Base-by-base conservation (phyloP, 768 basidiomycete species). In the Pulveroboletus frians region DNA sequence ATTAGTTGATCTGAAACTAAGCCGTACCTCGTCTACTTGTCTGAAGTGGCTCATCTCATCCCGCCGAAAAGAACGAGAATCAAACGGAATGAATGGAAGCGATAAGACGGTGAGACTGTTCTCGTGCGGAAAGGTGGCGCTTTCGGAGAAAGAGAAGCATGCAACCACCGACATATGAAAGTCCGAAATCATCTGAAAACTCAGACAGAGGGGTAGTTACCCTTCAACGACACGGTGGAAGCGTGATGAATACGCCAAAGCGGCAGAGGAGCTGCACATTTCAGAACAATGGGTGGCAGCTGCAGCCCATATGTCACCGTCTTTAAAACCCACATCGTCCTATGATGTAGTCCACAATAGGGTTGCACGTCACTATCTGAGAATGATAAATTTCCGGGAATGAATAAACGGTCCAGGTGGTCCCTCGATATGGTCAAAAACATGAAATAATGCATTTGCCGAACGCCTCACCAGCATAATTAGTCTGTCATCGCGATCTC, bases 161-260 rank as follows among this genome's bases (percentile, higher is more conserved):
- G 51, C 41, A 57, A 62, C 53, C 53, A 60, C 51, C 52, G 55
- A 64, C 61, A 61, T 52, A 61, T 61, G 59, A 64, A 64, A 64
- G 64, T 64, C 63, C 63, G 64, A 66, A 64, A 46, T 36, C 44
- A 40, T 41, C 53, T 57, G 61, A 31, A 66, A 64, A 63, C 64
- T 64, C 64, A 66, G 58, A 56, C 50, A 56, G 50, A 51, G 48
- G 46, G 52, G 46, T 50, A 56, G 49, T 59, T 54, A 43, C 49
- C 46, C 49, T 43, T 45, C 54, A 46, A 47, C 39, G 41, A 51
- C 37, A 44, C 51, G 40, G 44, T 26, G 46, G 32, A 46, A 46
- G 40, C 50, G 36, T 35, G 43, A 43, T 4, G 50, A 36, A 40
- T 46, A 37, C 20, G 38, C 50, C 48, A 29, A 39, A 43, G 46